These are phyloP conservation scores for Epicoccum sorghinum DNA, from an alignment of 2,329 filamentous ascomycete species.

Conservation along the genomic window DNA sequence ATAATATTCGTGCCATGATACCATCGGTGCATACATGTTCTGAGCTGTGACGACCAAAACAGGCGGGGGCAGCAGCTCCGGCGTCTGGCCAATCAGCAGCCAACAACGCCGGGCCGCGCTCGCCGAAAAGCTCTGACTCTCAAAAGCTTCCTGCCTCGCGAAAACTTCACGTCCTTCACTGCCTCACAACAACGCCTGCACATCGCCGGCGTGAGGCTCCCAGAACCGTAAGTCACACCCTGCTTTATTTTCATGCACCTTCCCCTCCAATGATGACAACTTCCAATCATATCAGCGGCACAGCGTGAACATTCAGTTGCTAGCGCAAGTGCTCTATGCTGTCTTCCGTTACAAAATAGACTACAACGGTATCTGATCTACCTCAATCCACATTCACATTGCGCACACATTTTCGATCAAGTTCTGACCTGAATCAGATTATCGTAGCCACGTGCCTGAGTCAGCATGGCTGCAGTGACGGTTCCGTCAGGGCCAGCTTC, in stretches of 20 bases:
- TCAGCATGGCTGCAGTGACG: slow-evolving; percentile 23
- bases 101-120: slow-evolving; percentile 11
- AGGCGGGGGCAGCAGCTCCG: background rate
- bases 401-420: background rate
- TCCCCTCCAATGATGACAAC: slow-evolving; percentile 19
- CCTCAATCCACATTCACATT: background rate
- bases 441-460: background rate
- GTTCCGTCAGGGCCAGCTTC: slow-evolving; percentile 14
- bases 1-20: no score
- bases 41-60: no score
- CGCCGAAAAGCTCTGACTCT: slow-evolving; percentile 12
- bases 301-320: slow-evolving; percentile 23
- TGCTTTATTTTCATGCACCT: background rate
- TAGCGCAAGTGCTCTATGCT: slow-evolving; percentile 21
- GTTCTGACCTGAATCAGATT: slow-evolving; percentile 7
- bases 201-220: slow-evolving; percentile 7
- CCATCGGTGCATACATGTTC: no score
- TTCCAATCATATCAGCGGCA: slow-evolving; percentile 20
- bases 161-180: slow-evolving; percentile 5
- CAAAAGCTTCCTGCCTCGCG: slow-evolving; percentile 8
- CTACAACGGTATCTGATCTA: slow-evolving; percentile 23
- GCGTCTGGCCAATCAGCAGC: slow-evolving; percentile 3
- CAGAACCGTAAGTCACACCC: slow-evolving; percentile 8
- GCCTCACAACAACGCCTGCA: slow-evolving; percentile 13
- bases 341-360: slow-evolving; percentile 23